Evolutionary conservation across 1,284 basidiomycete genomes (phyloP), one percentile per base, ranked within the genome.

Genomic region (Flammula alnicola): DNA sequence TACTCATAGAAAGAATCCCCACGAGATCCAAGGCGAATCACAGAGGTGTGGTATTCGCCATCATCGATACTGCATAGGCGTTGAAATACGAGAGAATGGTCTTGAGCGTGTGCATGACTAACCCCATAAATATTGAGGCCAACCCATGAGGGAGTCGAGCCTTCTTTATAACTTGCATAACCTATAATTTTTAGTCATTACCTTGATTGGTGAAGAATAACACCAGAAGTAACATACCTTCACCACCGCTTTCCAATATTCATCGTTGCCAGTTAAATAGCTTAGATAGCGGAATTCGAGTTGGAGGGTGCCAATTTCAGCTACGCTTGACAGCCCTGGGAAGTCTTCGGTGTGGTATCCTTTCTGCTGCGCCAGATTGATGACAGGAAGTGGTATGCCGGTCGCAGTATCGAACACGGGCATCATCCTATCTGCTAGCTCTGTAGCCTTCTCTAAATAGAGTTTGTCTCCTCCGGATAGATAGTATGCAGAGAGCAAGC

Each of bases 1-100:
- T 96, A 96, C 68, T 98, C 95, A 66, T 97, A 98, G 72, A 89
- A 98, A 5, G 93, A 95, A 69, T 98, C 95, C 19, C 91, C 95
- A 23, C 95, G 81, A 12, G 93, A 95, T 6, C 95, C 95, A 10
- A 98, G 78, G 6, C 95, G 85, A 54, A 98, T 91, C 26, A 89
- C 83, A 14, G 88, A 86, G 11, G 82, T 72, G 30, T 84, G 74
- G 61, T 92, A 96, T 33, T 77, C 72, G 5, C 93, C 94, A 26
- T 74, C 78, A 17, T 81, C 64, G 0, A 86, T 76, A 46, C 90
- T 40, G 25, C 32, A 33, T 44, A 41, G 14, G 25, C 3, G 17
- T 49, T 17, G 39, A 43, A 12, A 12, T 8, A 26, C 5, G 11
- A 31, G 22, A 30, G n/a, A n/a, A n/a, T 27, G 23, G 20, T 17